Evolutionary conservation across 2,329 filamentous ascomycete genomes (phyloP), one percentile per base, ranked within the genome.

Genomic region (Sclerotinia sclerotiorum): DNA sequence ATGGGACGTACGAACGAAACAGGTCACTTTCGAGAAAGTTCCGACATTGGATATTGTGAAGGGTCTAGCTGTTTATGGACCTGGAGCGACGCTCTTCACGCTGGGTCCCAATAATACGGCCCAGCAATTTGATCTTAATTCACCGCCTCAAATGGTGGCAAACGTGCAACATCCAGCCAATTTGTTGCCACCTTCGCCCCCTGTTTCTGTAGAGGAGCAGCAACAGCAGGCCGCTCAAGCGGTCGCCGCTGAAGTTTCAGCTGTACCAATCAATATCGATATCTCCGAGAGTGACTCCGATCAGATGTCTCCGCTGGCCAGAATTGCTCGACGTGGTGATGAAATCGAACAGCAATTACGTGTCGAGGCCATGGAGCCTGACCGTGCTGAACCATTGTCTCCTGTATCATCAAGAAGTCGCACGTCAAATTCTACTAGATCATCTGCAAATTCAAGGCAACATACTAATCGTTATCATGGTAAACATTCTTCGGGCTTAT

Each of bases 1-100:
- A 69, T 99, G 95, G 94, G 95, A 99, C 83, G 95, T 99, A 56
- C 87, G 94, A 72, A 99, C 95, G n/a, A 98, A 98, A 78, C 90
- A 97, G 77, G 93, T 99, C 74, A 94, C 93, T 3, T 96, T 89
- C 79, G 94, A 97, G 76, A 85, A 87, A 69, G 91, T 98, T 68
- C 93, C 94, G 7, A 97, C 93, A 1, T 84, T 94, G 8, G 90
- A 95, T 49, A 88, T 90, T 72, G 87, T 97, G 69, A 87, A 87
- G 71, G 94, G 92, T 21, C 85, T 99, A 55, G 90, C 94, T 56
- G 90, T 94, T 70, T 97, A 95, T 78, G 95, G 94, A 1, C 90
- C 94, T 0, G 93, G 91, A 8, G 94, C 94, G n/a, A 91, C 87
- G 8, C 84, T 99, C 32, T 99, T 99, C 80, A 97, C 94, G 0